Evolutionary conservation across 768 basidiomycete genomes (phyloP).

Genomic region (Trametes maxima): DNA sequence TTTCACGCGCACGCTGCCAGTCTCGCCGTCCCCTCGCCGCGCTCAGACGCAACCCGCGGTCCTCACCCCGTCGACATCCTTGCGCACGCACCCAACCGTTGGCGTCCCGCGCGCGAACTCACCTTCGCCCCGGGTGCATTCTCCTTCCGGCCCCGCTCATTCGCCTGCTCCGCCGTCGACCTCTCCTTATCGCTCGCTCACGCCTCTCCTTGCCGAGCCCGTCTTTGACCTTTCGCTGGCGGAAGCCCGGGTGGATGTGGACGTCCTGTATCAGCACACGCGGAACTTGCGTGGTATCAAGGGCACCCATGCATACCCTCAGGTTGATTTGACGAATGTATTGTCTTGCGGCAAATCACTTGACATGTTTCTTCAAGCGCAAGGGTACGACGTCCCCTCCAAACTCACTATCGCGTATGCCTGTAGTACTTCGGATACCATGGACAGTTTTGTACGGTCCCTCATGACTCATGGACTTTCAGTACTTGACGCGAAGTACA

Average conservation of each 20-base stretch:
- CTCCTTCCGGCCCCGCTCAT: background rate
- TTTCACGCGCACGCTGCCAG: no score
- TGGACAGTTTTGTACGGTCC: background rate
- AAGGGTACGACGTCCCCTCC: background rate
- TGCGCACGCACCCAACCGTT: background rate
- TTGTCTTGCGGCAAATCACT: background rate
- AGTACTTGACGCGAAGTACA: constrained; percentile 1
- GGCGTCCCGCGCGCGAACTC: background rate
- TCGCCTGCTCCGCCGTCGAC: background rate
- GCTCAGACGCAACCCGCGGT: no score
- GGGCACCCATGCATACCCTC: background rate
- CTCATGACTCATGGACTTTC: no score
- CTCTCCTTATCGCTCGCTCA: no score
- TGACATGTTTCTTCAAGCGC: background rate
- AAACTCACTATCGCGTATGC: background rate
- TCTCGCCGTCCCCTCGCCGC: no score
- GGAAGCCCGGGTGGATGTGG: background rate
- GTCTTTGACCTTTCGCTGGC: background rate
- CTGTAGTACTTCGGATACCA: background rate
- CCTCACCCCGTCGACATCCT: no score
- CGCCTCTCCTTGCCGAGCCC: background rate
- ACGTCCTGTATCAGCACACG: background rate
- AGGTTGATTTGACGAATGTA: background rate
- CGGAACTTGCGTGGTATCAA: background rate
- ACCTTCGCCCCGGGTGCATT: background rate